Evolutionary conservation across 2,329 filamentous ascomycete species (phyloP).

Genomic region (Trichoderma atroviride): DNA sequence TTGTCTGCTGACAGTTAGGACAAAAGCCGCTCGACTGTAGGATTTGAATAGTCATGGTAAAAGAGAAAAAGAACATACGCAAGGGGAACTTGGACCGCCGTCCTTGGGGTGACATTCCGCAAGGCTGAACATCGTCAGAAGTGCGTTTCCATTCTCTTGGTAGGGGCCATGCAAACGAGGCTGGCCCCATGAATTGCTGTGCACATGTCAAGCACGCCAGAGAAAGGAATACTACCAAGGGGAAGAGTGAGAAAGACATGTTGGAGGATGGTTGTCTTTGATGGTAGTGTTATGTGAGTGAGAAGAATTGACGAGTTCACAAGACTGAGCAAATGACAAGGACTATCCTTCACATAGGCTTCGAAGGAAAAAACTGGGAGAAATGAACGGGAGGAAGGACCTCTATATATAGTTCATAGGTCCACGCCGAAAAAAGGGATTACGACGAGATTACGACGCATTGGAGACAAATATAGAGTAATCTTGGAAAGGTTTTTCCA

Average conservation of each 20-base stretch:
- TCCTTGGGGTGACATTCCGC: slow-evolving; percentile 45
- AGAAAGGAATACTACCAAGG: not conserved
- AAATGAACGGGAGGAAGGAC: not conserved
- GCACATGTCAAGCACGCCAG: not conserved
- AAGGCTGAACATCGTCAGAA: slow-evolving; percentile 56
- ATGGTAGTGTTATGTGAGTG: not conserved
- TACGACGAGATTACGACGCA: not conserved
- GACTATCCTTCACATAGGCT: not conserved
- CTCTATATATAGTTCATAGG: not conserved
- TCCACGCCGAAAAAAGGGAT: not conserved
- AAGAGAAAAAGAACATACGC: slow-evolving; percentile 35
- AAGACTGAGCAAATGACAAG: not conserved
- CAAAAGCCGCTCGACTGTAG: not conserved
- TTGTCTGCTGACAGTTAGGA: slow-evolving; percentile 41
- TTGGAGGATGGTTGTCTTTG: not conserved
- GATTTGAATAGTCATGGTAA: not conserved
- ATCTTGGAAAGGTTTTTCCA: not conserved
- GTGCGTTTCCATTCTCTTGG: slow-evolving; percentile 54
- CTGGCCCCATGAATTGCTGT: slow-evolving; percentile 45
- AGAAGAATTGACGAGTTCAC: not conserved
- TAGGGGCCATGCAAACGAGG: slow-evolving; percentile 58
- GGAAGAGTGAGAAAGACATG: not conserved
- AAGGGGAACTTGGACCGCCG: slow-evolving; percentile 57
- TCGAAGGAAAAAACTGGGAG: not conserved
- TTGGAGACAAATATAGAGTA: not conserved